phyloP scores from a whole-genome alignment of 345 rosid species.

The Citrus mangshanensis region DNA sequence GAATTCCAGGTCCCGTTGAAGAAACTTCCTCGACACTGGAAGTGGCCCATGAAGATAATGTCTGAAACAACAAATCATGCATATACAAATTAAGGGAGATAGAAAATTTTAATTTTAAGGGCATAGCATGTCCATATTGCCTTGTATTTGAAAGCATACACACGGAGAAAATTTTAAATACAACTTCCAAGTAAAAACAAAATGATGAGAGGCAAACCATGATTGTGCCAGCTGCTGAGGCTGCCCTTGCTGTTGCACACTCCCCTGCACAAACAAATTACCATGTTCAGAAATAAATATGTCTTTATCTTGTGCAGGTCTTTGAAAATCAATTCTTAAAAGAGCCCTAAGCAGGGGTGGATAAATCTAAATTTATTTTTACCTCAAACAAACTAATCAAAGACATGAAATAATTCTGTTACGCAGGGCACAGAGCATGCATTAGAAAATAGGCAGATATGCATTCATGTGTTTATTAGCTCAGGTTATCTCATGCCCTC shows the following conservation, averaged over 20 bases:
- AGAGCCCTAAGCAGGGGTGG: not conserved
- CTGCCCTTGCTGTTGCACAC: constrained; percentile 89
- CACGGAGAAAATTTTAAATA: not conserved
- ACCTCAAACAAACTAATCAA: not conserved
- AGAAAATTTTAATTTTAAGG: not conserved
- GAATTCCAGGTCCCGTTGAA: constrained; percentile 92
- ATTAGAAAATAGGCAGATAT: not conserved
- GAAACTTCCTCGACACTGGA: constrained; percentile 95
- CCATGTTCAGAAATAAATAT: constrained; percentile 12
- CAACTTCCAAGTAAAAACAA: not conserved
- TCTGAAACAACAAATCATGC: constrained; percentile 40
- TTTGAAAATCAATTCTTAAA: not conserved
- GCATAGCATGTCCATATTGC: not conserved
- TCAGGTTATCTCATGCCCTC: not conserved
- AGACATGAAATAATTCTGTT: not conserved
- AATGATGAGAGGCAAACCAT: constrained; percentile 54
- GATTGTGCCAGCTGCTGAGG: constrained; percentile 81
- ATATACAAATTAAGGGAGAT: not conserved
- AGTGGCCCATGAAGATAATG: constrained; percentile 90
- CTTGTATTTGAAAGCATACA: not conserved
- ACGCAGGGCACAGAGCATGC: not conserved
- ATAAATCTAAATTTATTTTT: not conserved
- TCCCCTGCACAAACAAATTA: constrained; percentile 59
- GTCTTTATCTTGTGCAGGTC: not conserved
- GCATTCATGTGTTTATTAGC: not conserved